These are phyloP conservation scores for Colletotrichum shisoi DNA, from an alignment of 2,329 filamentous ascomycete species.

Conservation along the genomic window DNA sequence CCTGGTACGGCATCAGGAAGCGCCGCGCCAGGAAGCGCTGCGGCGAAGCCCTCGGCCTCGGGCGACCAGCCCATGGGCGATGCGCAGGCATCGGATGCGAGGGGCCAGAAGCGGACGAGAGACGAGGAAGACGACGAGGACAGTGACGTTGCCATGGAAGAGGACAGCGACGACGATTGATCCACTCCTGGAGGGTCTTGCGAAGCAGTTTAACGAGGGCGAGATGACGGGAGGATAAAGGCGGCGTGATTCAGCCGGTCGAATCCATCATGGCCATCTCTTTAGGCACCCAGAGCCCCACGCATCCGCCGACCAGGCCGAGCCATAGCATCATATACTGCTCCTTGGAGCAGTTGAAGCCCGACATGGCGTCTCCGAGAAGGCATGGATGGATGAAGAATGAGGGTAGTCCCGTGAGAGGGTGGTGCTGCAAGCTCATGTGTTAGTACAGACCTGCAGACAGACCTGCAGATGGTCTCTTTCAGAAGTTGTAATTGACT, in stretches of 20 bases:
- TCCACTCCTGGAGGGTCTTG: slow-evolving; percentile 11
- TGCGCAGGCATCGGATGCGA: slow-evolving; percentile 61
- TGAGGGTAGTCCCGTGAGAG: slow-evolving; percentile 75
- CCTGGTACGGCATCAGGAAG: slow-evolving; percentile 55
- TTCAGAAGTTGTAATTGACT: slow-evolving; percentile 47
- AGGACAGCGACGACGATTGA: slow-evolving; percentile 76
- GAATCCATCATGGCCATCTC: slow-evolving; percentile 61
- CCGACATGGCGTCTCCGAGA: slow-evolving; percentile 80
- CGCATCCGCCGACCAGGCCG: slow-evolving; percentile 81
- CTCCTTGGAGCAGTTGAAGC: slow-evolving; percentile 67
- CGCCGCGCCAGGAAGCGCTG: slow-evolving; percentile 48
- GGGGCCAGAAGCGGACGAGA: slow-evolving; percentile 74
- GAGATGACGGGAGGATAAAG: slow-evolving; percentile 19
- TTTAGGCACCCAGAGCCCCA: slow-evolving; percentile 79
- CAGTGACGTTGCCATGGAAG: slow-evolving; percentile 74
- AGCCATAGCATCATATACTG: slow-evolving; percentile 89
- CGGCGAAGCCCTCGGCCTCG: slow-evolving; percentile 58
- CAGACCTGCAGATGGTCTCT: slow-evolving; percentile 38
- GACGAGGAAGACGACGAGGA: slow-evolving; percentile 73
- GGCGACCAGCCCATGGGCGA: slow-evolving; percentile 60
- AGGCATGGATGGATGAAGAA: slow-evolving; percentile 96
- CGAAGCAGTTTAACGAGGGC: slow-evolving; percentile 17
- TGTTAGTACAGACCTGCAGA: slow-evolving; percentile 42
- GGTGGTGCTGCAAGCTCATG: slow-evolving; percentile 73
- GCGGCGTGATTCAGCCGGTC: slow-evolving; percentile 29